Percentiles rank a stretch among this genome's conserved stretches.
Conservation (phyloP, 768 basidiomycete species). For the Amanita exitialis region DNA sequence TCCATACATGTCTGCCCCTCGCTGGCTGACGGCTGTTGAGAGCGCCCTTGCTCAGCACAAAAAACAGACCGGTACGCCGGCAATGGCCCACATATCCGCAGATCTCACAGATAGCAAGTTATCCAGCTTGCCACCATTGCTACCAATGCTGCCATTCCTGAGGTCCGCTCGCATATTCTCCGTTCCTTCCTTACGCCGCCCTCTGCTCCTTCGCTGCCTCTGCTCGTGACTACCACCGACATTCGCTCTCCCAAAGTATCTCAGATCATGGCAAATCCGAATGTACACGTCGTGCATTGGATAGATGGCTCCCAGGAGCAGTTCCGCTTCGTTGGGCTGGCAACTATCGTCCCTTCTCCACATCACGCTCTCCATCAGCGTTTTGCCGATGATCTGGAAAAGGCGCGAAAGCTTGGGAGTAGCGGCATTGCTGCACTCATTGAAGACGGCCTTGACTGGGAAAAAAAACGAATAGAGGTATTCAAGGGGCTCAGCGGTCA, state of each 20-base stretch:
- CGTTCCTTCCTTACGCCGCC: conserved; percentile 43
- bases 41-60: conserved; percentile 29
- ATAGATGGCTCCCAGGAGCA: conserved; percentile 57
- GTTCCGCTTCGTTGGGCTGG: conserved; percentile 56
- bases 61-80: conserved; percentile 26
- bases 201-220: conserved; percentile 34
- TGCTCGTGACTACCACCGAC: conserved; percentile 65
- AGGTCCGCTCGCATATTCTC: conserved; percentile 58
- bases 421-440: conserved; percentile 22
- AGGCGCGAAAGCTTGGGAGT: conserved; percentile 8
- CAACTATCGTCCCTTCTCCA: conserved; percentile 44
- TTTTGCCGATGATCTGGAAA: conserved; percentile 18
- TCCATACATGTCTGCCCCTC: conserved; percentile 17
- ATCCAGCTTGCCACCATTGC: conserved; percentile 54
- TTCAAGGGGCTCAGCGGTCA: conserved; percentile 50
- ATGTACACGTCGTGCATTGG: conserved; percentile 71
- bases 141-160: conserved; percentile 30
- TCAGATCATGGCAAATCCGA: conserved; percentile 38
- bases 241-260: conserved; percentile 57
- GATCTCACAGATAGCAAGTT: conserved; percentile 24
- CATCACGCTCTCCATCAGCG: conserved; percentile 23
- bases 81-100: neutral
- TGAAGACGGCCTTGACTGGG: conserved; percentile 52
- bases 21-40: conserved; percentile 38
- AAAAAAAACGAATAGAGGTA: conserved; percentile 43